Evolutionary conservation across 345 rosid genomes (phyloP).

Genomic region (Euphorbia tirucalli): DNA sequence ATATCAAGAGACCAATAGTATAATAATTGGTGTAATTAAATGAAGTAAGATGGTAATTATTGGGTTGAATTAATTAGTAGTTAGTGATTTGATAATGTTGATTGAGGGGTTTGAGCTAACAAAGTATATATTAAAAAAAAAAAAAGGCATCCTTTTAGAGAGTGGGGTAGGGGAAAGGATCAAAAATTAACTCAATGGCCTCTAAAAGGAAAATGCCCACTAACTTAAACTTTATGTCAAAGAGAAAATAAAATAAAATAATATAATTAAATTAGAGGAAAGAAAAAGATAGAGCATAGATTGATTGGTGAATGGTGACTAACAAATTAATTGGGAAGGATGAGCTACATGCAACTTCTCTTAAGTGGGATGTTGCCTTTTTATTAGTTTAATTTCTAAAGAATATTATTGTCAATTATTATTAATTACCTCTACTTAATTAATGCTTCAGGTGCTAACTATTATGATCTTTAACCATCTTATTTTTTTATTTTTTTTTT

Average conservation of each 20-base stretch:
- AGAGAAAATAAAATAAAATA: constrained; percentile 23
- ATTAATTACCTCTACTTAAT: constrained; percentile 6
- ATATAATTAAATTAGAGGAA: constrained; percentile 24
- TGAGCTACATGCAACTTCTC: constrained; percentile 61
- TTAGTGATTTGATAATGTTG: constrained; percentile 10
- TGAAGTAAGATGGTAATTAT: no score
- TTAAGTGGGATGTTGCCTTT: constrained; percentile 45
- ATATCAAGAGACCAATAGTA: no score
- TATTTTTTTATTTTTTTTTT: no score
- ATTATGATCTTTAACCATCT: no score
- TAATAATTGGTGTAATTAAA: no score
- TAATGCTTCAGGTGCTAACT: no score
- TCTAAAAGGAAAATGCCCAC: constrained; percentile 75
- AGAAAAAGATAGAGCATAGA: constrained; percentile 26
- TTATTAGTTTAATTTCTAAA: constrained; percentile 28
- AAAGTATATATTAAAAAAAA: not conserved
- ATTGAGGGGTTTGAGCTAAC: not conserved
- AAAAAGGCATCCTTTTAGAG: constrained; percentile 31
- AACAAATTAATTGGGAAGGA: constrained; percentile 49
- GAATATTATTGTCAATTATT: no score
- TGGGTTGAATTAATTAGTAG: not conserved
- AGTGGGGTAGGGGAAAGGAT: constrained; percentile 39
- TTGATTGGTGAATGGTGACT: constrained; percentile 38
- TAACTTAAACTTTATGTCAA: constrained; percentile 40
- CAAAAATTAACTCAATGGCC: constrained; percentile 24